phyloP scores from a whole-genome alignment of 805 yeast species.

The Metschnikowia bowlesiae region DNA sequence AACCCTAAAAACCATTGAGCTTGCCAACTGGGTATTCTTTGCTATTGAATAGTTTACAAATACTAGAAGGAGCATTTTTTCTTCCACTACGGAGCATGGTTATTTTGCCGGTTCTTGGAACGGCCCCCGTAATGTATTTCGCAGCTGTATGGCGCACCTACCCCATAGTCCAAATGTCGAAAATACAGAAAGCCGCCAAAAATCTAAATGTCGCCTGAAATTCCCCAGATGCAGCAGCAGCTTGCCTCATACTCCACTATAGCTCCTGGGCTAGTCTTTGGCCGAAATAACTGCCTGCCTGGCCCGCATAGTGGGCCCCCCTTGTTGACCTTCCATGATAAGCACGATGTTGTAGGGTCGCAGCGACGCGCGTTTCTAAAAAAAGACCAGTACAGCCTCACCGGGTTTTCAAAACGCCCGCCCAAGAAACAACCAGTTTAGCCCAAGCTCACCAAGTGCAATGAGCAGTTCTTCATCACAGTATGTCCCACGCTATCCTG shows the following conservation, averaged over 20 bases:
- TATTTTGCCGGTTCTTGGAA: too few relatives aligned
- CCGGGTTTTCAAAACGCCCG: background rate
- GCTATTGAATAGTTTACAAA: background rate
- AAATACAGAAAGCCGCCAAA: background rate
- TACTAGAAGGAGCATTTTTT: background rate
- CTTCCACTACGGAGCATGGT: too few relatives aligned
- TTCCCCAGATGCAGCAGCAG: background rate
- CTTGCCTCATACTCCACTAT: background rate
- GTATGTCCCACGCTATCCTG: constrained; percentile 24
- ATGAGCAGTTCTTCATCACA: constrained; percentile 45
- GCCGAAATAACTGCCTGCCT: too few relatives aligned
- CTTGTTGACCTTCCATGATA: background rate
- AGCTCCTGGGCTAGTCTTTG: too few relatives aligned
- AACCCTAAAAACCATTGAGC: constrained; percentile 68
- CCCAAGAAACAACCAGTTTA: background rate
- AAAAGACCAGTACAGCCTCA: constrained; percentile 1
- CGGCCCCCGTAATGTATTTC: background rate
- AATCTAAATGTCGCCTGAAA: background rate
- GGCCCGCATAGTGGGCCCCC: background rate
- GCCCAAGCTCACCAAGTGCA: constrained; percentile 1
- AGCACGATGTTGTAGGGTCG: background rate
- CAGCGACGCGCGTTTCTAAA: constrained; percentile 1
- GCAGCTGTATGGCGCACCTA: background rate
- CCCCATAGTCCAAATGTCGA: background rate
- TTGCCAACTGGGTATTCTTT: background rate